These are phyloP conservation scores for Monosporascus ibericus DNA, from an alignment of 2,329 filamentous ascomycete species.

Conservation along the genomic window DNA sequence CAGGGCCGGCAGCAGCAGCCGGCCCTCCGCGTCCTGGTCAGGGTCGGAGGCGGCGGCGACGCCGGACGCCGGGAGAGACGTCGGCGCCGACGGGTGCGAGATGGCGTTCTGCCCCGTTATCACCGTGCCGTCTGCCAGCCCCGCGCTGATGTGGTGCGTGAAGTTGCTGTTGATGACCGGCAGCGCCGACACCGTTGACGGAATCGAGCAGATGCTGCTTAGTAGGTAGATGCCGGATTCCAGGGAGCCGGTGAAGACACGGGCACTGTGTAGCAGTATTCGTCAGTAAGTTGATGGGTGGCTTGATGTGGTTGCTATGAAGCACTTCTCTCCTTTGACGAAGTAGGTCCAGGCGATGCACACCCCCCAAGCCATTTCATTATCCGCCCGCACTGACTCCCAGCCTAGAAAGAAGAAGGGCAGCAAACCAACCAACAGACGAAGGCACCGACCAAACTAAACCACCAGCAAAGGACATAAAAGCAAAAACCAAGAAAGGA, in stretches of 20 bases:
- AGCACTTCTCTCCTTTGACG: no score
- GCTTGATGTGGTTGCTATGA: no score
- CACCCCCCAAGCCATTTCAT: no score
- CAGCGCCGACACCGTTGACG: constrained; percentile 68
- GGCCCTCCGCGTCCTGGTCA: constrained; percentile 23
- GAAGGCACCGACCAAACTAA: no score
- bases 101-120: constrained; percentile 94
- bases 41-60: constrained; percentile 10
- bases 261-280: constrained; percentile 39
- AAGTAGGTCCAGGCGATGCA: no score
- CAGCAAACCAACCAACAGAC: no score
- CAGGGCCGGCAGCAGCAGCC: constrained; percentile 15
- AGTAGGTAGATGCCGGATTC: constrained; percentile 90
- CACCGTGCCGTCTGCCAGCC: constrained; percentile 65
- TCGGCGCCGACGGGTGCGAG: constrained; percentile 70
- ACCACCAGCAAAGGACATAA: no score
- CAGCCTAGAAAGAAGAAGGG: no score
- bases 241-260: constrained; percentile 86
- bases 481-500: background rate
- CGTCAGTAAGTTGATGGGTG: background rate
- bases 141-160: constrained; percentile 87
- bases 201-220: constrained; percentile 79
- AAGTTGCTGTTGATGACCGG: constrained; percentile 94
- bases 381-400: no score
- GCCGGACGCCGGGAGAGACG: constrained; percentile 36